Base-by-base conservation (phyloP, 192 early-diverging fungal species). In the Backusella macrospora region DNA sequence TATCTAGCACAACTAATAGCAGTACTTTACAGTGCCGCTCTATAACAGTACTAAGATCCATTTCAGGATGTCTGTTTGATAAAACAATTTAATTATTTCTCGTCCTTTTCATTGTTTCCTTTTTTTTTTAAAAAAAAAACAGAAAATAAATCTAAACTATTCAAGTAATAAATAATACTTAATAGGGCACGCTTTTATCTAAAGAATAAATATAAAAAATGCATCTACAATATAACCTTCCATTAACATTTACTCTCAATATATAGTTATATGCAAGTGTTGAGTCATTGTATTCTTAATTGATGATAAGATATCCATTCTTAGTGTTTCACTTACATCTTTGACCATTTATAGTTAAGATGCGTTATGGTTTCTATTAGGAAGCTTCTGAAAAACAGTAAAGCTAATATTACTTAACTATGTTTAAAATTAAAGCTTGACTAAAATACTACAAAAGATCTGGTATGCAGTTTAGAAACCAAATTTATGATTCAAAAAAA, bases 321-420 rank as follows among this genome's bases (percentile, higher is more conserved):
- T 52, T 43, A 52, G 49, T 18, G 49, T 52, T 52, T 52, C 49
- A 59, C 21, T 23, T 59, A 59, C 10, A 59, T 59, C 52, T 59
- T 59, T 59, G 52, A 59, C 52, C 52, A 26, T 59, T 26, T 59
- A 59, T 59, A 7, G 7, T 13, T 23, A 59, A 23, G 26, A 59
- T 59, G 26, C 10, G 23, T 55, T 55, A 59, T 52, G 18, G 8
- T 21, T 9, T 26, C 26, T 9, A 12, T 2, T 23, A 23, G 52
- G 52, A 59, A 23, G 18, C 4, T 59, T 4, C 52, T 23, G 23
- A 59, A 26, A 26, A 59, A 26, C 8, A 26, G 12, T 26, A 12
- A 23, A 9, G 13, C 10, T 26, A 12, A 23, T 3, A 5, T 46
- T 8, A 4, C 52, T 26, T 59, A 49, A 8, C 8, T 26, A 23